phyloP scores from a whole-genome alignment of 2,329 filamentous ascomycete genomes.

The Microcyclospora tardicrescens region DNA sequence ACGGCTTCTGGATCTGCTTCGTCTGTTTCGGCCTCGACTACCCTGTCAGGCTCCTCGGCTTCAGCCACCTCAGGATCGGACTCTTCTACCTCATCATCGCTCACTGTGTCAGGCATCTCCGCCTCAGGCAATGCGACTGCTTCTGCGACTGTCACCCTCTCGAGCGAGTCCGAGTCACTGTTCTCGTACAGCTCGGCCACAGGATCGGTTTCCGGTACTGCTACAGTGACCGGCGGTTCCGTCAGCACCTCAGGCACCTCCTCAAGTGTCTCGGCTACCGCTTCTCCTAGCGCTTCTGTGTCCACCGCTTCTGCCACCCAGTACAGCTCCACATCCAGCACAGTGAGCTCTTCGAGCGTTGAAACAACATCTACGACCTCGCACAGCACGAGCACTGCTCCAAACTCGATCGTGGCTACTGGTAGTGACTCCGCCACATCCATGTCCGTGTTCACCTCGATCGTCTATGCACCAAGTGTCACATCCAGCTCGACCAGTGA shows the following conservation, averaged over 20 bases:
- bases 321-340: conserved; percentile 3
- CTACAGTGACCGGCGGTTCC: too few species aligned
- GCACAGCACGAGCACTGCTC: conserved; percentile 18
- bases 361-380: conserved; percentile 3
- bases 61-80: conserved; percentile 1
- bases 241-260: too few species aligned
- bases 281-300: background rate
- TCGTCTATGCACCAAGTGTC: conserved; percentile 43
- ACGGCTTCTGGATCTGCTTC: background rate
- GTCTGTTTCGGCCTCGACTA: conserved; percentile 4
- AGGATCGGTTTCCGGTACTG: too few species aligned
- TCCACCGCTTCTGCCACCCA: conserved; percentile 1
- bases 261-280: too few species aligned
- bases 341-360: conserved; percentile 5
- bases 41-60: conserved; percentile 1
- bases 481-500: conserved; percentile 3
- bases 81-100: conserved; percentile 3
- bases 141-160: background rate
- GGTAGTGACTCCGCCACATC: conserved; percentile 33
- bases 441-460: conserved; percentile 46
- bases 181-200: too few species aligned
- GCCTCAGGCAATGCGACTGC: conserved; percentile 2
- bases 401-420: conserved; percentile 32
- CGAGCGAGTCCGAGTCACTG: too few species aligned
- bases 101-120: conserved; percentile 1